These are phyloP conservation scores for Endothia cerciana DNA, from an alignment of 2,329 filamentous ascomycete genomes.

Conservation along the genomic window DNA sequence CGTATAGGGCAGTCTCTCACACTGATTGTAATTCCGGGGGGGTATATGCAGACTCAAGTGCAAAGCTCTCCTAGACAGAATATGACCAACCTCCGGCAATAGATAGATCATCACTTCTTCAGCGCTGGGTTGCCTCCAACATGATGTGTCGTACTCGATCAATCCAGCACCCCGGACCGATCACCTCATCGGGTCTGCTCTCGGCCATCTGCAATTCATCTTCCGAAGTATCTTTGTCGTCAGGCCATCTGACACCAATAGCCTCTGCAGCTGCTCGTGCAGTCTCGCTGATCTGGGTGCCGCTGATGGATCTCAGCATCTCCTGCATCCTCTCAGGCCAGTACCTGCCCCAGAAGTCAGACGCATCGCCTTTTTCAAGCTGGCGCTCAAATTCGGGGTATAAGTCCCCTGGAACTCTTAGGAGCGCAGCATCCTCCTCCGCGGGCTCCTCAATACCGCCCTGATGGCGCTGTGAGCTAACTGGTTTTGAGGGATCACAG, in stretches of 20 bases:
- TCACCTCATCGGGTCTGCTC: too few species aligned
- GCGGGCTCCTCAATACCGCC: not conserved
- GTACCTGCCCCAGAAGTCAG: not conserved
- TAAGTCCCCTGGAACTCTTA: not conserved
- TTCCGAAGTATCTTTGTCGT: not conserved
- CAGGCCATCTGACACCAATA: not conserved
- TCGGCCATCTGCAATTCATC: too few species aligned
- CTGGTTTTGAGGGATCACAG: not conserved
- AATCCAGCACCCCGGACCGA: too few species aligned
- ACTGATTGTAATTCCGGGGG: too few species aligned
- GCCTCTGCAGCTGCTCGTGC: not conserved
- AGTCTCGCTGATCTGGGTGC: not conserved
- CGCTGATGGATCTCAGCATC: not conserved
- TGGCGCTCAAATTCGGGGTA: not conserved
- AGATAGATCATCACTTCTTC: too few species aligned
- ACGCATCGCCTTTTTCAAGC: not conserved
- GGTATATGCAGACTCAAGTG: too few species aligned
- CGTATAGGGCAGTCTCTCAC: too few species aligned
- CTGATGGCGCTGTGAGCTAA: not conserved
- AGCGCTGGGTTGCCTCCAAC: too few species aligned
- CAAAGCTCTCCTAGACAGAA: too few species aligned
- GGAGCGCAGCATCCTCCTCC: not conserved
- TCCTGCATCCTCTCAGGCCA: not conserved
- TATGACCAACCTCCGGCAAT: too few species aligned
- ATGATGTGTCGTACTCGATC: too few species aligned